Evolutionary conservation across 768 basidiomycete genomes (phyloP), one percentile per base, ranked within the genome.

Genomic region (Tulasnella sp.): DNA sequence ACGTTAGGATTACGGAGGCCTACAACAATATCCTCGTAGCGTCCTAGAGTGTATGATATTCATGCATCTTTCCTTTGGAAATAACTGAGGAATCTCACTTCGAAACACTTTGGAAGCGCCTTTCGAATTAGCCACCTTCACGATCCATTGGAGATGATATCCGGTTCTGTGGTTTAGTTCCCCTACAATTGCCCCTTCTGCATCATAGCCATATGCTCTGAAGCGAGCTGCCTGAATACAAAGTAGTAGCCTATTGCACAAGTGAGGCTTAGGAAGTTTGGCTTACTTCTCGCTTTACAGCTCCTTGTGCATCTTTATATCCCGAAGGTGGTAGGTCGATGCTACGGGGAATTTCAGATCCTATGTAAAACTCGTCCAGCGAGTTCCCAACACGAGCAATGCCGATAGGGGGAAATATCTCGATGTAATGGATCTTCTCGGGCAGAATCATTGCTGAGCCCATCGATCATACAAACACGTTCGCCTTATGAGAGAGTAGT

Each of bases 61-160:
- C n/a, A n/a, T n/a, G n/a, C n/a, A n/a, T n/a, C n/a, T n/a, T n/a
- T n/a, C n/a, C n/a, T n/a, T n/a, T n/a, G n/a, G n/a, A n/a, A n/a
- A n/a, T n/a, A n/a, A n/a, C n/a, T n/a, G n/a, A n/a, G n/a, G n/a
- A n/a, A n/a, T n/a, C n/a, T n/a, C n/a, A n/a, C n/a, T n/a, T n/a
- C n/a, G n/a, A n/a, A n/a, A n/a, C n/a, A n/a, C n/a, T n/a, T n/a
- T n/a, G n/a, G n/a, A 60, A 32, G 65, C 44, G 8, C 58, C 55
- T 44, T 68, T 68, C 51, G 59, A 60, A 51, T 68, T 68, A 7
- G 63, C 64, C n/a, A 67, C 61, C 33, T 66, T 58, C 22, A 67
- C 58, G 3, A 41, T 61, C 67, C 67, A 68, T 1, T 40, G 37
- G 13, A 67, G 45, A 3, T 53, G 40, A 44, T 55, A 67, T 8